These are phyloP conservation scores for Podaxis rugospora DNA, from an alignment of 768 basidiomycete species.

Conservation along the genomic window DNA sequence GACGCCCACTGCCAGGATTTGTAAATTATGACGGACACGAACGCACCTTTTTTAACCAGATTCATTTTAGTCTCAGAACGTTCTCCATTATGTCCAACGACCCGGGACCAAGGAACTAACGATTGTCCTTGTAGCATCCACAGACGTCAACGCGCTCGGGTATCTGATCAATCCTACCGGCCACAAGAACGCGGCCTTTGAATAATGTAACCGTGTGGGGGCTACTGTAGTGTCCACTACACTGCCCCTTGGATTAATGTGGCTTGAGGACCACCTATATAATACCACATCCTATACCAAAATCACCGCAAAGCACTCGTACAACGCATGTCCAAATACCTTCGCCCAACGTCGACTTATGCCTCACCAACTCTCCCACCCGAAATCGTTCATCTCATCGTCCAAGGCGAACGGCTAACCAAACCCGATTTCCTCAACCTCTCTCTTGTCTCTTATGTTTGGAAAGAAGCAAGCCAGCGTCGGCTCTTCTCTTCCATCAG, in stretches of 20 bases:
- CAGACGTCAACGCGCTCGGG: neutral
- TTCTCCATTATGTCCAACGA: neutral
- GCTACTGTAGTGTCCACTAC: neutral
- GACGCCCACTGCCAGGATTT: neutral
- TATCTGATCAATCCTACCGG: neutral
- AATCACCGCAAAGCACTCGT: neutral
- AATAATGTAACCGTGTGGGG: neutral
- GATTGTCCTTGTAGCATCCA: neutral
- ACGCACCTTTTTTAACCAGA: neutral
- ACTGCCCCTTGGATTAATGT: neutral
- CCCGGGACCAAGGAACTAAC: neutral
- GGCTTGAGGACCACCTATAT: neutral
- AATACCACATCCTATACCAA: neutral
- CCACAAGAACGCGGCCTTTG: neutral
- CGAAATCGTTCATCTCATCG: constrained; percentile 1
- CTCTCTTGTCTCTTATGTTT: neutral
- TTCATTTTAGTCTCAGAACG: neutral
- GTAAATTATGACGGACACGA: neutral
- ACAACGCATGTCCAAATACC: neutral
- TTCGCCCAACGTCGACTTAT: neutral
- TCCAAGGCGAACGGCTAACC: neutral
- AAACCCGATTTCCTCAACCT: neutral
- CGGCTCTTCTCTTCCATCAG: constrained; percentile 1
- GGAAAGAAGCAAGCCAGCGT: constrained; percentile 3
- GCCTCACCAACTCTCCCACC: neutral